These are phyloP conservation scores for Trichothecium roseum DNA, from an alignment of 2,329 filamentous ascomycete species.

Conservation along the genomic window DNA sequence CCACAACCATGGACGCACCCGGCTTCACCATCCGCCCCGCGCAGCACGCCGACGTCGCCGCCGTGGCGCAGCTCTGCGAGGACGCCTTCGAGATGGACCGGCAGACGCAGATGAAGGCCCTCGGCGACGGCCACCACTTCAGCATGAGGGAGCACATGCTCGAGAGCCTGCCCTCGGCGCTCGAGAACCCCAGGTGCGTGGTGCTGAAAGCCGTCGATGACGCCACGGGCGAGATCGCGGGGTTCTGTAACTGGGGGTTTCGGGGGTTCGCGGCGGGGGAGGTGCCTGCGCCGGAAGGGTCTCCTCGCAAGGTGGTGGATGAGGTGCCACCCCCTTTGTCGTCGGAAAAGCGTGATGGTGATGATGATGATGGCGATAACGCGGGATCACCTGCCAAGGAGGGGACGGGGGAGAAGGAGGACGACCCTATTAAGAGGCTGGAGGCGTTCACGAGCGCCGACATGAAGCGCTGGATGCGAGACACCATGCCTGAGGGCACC, in stretches of 20 bases:
- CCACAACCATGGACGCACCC: conserved; percentile 9
- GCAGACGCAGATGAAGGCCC: conserved; percentile 24
- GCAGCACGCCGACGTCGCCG: conserved; percentile 16
- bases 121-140: conserved; percentile 14
- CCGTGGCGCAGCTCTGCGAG: conserved; percentile 15
- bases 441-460: conserved; percentile 17
- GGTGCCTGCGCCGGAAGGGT: too few species aligned
- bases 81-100: conserved; percentile 20
- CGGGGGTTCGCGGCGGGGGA: conserved; percentile 16
- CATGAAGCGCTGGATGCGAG: conserved; percentile 17
- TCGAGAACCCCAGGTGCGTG: too few species aligned
- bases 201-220: conserved; percentile 21
- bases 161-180: conserved; percentile 12
- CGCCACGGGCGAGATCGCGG: conserved; percentile 15
- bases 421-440: conserved; percentile 17
- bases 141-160: conserved; percentile 16
- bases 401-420: conserved; percentile 3
- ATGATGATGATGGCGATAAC: too few species aligned
- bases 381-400: too few species aligned
- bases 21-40: conserved; percentile 12
- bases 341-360: too few species aligned
- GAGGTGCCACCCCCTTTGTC: too few species aligned
- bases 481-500: conserved; percentile 20
- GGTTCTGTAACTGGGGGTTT: conserved; percentile 20
- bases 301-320: too few species aligned